These are phyloP conservation scores for Nepenthes mirabilis DNA, from an alignment of 148 eudicot genomes.

Conservation along the genomic window DNA sequence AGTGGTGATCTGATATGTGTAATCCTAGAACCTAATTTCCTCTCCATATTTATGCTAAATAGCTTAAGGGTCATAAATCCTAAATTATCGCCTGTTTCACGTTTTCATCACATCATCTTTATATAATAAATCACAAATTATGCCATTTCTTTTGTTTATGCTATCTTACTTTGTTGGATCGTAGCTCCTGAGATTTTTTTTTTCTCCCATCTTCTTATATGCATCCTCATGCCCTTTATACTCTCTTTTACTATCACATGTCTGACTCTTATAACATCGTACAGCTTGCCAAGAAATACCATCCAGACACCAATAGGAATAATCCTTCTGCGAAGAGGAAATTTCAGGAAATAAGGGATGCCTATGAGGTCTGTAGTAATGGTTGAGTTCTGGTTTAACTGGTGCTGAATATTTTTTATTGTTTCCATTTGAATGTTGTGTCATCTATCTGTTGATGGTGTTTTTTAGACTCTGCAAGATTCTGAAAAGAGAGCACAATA, in stretches of 20 bases:
- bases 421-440: not conserved
- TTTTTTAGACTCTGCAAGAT: constrained; percentile 65
- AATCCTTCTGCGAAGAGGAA: constrained; percentile 76
- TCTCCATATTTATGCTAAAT: too few relatives aligned
- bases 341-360: constrained; percentile 96
- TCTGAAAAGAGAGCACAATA: constrained; percentile 65
- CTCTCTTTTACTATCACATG: not conserved
- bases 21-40: too few relatives aligned
- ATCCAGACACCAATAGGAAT: constrained; percentile 84
- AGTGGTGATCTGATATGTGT: too few relatives aligned
- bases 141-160: too few relatives aligned
- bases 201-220: too few relatives aligned
- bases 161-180: too few relatives aligned
- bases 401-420: not conserved
- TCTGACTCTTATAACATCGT: not conserved
- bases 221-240: not conserved
- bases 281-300: constrained; percentile 95
- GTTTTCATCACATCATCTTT: too few relatives aligned
- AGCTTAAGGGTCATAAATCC: too few relatives aligned
- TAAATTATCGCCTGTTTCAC: too few relatives aligned
- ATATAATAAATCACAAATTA: too few relatives aligned
- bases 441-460: constrained; percentile 16
- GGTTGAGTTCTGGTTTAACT: constrained; percentile 2
- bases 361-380: constrained; percentile 68
- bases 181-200: too few relatives aligned